phyloP scores from a whole-genome alignment of 2,329 filamentous ascomycete genomes.

The Bipolaris bicolor region DNA sequence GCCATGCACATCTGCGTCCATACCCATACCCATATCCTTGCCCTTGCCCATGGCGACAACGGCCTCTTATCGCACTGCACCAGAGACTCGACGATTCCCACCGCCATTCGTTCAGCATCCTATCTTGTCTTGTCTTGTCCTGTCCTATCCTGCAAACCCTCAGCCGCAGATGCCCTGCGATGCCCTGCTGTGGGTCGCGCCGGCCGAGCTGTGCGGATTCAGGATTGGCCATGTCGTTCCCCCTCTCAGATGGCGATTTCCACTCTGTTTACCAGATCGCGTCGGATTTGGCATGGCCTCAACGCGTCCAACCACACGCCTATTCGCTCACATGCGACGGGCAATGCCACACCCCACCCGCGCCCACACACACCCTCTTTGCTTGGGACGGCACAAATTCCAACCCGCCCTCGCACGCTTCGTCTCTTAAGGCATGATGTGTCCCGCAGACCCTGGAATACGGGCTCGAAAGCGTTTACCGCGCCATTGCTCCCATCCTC shows the following conservation, averaged over 20 bases:
- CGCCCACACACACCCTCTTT: conserved; percentile 12
- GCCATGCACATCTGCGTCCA: conserved; percentile 5
- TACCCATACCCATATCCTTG: background rate
- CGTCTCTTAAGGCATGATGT: too few species aligned
- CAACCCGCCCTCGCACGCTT: conserved; percentile 16
- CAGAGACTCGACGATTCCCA: conserved; percentile 19
- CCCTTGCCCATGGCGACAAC: conserved; percentile 5
- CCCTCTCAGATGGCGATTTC: conserved; percentile 12
- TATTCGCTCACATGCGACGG: conserved; percentile 17
- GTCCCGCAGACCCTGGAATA: conserved; percentile 30
- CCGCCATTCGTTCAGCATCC: conserved; percentile 29
- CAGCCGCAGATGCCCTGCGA: conserved; percentile 35
- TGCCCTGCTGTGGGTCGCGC: conserved; percentile 22
- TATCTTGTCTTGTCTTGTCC: conserved; percentile 15
- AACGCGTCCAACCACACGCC: conserved; percentile 25
- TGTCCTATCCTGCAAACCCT: conserved; percentile 32
- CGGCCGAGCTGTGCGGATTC: conserved; percentile 22
- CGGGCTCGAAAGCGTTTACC: conserved; percentile 25
- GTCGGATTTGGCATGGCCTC: conserved; percentile 27
- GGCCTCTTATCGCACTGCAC: conserved; percentile 30
- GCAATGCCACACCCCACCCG: conserved; percentile 6
- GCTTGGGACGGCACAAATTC: conserved; percentile 12
- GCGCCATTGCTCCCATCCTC: conserved; percentile 18
- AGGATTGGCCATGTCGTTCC: conserved; percentile 20
- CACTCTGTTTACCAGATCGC: conserved; percentile 28